Evolutionary conservation across 2,329 filamentous ascomycete species (phyloP).

Genomic region (Ustulina deusta): DNA sequence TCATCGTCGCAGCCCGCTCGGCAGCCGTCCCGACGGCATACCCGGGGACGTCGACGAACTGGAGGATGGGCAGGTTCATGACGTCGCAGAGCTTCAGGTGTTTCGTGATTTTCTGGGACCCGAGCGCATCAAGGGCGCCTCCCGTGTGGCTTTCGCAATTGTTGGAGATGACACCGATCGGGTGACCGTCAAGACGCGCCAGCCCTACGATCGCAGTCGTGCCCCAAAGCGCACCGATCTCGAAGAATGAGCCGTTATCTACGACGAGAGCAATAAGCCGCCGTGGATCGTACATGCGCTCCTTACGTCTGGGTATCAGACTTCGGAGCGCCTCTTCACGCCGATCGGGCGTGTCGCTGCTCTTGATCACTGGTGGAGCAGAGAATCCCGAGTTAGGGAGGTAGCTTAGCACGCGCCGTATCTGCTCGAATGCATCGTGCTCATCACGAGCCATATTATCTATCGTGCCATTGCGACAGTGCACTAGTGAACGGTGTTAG

Average conservation of each 20-base stretch:
- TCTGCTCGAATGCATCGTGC: constrained; percentile 35
- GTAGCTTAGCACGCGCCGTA: constrained; percentile 33
- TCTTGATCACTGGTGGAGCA: constrained; percentile 32
- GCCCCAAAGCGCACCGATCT: constrained; percentile 38
- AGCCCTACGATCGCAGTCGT: constrained; percentile 37
- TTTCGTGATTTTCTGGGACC: constrained; percentile 37
- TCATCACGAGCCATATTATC: constrained; percentile 37
- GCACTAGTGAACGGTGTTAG: constrained; percentile 27
- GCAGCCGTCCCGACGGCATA: constrained; percentile 38
- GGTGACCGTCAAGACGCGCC: constrained; percentile 32
- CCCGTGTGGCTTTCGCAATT: constrained; percentile 38
- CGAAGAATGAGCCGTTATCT: constrained; percentile 36
- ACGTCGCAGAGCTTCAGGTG: constrained; percentile 38
- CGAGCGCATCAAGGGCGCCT: constrained; percentile 36
- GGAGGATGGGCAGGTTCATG: constrained; percentile 37
- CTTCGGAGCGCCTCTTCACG: constrained; percentile 33
- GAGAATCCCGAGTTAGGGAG: constrained; percentile 38
- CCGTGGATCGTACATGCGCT: constrained; percentile 38
- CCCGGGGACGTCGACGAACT: constrained; percentile 38
- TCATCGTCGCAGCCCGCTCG: constrained; percentile 37
- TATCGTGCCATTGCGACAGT: constrained; percentile 38
- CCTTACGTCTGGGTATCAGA: constrained; percentile 36
- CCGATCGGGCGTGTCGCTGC: constrained; percentile 26
- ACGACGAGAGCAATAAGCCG: constrained; percentile 30
- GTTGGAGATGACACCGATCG: constrained; percentile 35